phyloP scores from a whole-genome alignment of 75 land plant genomes.

The Picea glauca region DNA sequence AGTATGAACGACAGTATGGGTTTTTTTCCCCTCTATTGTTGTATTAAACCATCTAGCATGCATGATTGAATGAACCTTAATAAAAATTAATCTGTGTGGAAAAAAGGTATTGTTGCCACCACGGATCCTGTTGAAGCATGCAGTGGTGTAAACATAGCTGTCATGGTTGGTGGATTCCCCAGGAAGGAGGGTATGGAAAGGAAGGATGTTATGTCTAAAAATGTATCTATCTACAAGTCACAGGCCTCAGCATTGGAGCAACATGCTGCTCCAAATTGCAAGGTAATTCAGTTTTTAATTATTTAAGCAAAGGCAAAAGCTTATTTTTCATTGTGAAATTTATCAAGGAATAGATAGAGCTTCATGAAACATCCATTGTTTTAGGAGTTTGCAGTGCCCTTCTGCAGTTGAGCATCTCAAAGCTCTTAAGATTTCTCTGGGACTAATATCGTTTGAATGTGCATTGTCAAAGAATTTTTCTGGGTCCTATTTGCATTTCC shows the following conservation, averaged over 20 bases:
- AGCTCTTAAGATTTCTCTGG: not conserved
- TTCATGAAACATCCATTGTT: not conserved
- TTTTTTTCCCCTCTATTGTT: not conserved
- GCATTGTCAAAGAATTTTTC: not conserved
- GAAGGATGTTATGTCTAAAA: conserved; percentile 96
- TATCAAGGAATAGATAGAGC: not conserved
- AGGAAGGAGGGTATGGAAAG: conserved; percentile 99
- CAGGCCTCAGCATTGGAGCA: conserved; percentile 95
- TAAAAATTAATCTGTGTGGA: not conserved
- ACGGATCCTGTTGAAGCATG: conserved; percentile 93
- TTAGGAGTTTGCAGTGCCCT: not conserved
- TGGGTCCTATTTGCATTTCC: not conserved
- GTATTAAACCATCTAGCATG: not conserved
- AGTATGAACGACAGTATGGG: not conserved
- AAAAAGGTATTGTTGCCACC: conserved; percentile 88
- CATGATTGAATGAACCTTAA: not conserved
- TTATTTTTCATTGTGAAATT: not conserved
- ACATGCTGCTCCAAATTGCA: conserved; percentile 86
- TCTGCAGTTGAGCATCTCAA: not conserved
- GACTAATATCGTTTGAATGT: not conserved
- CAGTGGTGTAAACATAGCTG: conserved; percentile 88
- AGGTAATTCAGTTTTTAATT: conserved; percentile 40
- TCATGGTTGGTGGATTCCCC: conserved; percentile 99
- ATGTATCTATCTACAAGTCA: conserved; percentile 94
- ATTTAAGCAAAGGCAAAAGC: not conserved